Percentiles rank a stretch among this genome's conserved stretches.
Evolutionary conservation across 169 alveolate genomes (phyloP).

Genomic region (Toxoplasma gondii): DNA sequence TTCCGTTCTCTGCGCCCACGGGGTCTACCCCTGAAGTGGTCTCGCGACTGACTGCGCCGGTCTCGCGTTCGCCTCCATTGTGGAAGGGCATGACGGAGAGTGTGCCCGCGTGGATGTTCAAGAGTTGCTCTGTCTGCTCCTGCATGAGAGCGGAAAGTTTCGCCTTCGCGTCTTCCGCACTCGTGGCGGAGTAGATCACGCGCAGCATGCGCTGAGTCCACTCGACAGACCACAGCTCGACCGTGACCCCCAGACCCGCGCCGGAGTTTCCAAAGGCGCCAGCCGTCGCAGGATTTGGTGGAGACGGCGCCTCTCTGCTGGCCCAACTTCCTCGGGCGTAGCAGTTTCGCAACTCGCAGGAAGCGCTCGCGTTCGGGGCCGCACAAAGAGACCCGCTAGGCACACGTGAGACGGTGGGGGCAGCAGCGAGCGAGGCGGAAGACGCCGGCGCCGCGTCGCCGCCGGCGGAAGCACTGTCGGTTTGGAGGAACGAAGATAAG

Average conservation of each 20-base stretch:
- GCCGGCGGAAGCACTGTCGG: background rate
- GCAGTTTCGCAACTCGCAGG: background rate
- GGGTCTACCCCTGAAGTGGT: background rate
- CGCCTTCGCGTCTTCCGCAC: conserved; percentile 59
- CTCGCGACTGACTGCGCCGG: background rate
- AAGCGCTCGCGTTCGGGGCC: background rate
- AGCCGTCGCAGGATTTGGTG: background rate
- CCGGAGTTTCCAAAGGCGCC: background rate
- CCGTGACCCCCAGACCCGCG: background rate
- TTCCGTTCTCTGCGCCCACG: background rate
- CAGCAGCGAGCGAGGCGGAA: too few relatives aligned
- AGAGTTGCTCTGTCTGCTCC: conserved; percentile 59
- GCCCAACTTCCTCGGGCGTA: background rate
- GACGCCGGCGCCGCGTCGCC: background rate
- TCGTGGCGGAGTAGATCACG: conserved; percentile 37
- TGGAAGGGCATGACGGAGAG: background rate
- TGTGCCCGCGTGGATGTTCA: background rate
- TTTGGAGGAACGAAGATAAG: too few relatives aligned
- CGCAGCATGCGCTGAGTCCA: conserved; percentile 51
- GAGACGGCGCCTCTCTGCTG: background rate
- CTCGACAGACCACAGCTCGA: conserved; percentile 50
- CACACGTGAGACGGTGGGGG: too few relatives aligned
- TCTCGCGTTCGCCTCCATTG: background rate
- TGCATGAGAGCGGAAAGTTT: conserved; percentile 43
- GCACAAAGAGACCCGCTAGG: too few relatives aligned